Percentiles rank a stretch among this genome's conserved stretches.
Conservation (phyloP, 2,329 filamentous ascomycete species). For the Ophiostoma sp. region DNA sequence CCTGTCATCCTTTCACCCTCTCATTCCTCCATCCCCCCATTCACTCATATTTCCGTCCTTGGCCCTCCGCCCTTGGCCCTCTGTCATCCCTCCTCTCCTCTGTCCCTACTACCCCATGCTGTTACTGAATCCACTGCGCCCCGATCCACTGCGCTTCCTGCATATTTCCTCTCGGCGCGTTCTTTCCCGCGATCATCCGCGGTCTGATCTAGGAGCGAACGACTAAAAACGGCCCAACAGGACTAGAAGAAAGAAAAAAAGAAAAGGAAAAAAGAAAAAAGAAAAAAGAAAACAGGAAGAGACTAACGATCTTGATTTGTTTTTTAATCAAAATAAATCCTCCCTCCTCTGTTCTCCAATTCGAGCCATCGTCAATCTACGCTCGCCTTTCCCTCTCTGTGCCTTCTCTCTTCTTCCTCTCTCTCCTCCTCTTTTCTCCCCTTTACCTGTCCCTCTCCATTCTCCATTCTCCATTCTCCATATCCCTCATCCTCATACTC, state of each 20-base stretch:
- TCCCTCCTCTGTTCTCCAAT: not conserved
- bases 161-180: not conserved
- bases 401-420: not conserved
- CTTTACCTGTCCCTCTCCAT: not conserved
- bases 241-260: not conserved
- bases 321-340: not conserved
- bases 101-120: not conserved
- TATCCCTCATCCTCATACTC: not conserved
- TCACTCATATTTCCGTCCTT: not conserved
- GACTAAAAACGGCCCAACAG: not conserved
- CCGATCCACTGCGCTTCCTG: constrained; percentile 7
- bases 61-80: not conserved
- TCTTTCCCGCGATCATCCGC: constrained; percentile 11
- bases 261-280: not conserved
- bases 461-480: not conserved
- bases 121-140: constrained; percentile 10
- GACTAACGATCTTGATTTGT: not conserved
- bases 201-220: not conserved
- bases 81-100: not conserved
- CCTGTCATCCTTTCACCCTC: not conserved
- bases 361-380: constrained; percentile 4
- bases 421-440: not conserved
- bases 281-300: not conserved
- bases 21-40: not conserved
- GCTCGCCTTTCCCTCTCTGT: not conserved